Conservation (phyloP, 768 basidiomycete genomes). For the Scleroderma citrinum region DNA sequence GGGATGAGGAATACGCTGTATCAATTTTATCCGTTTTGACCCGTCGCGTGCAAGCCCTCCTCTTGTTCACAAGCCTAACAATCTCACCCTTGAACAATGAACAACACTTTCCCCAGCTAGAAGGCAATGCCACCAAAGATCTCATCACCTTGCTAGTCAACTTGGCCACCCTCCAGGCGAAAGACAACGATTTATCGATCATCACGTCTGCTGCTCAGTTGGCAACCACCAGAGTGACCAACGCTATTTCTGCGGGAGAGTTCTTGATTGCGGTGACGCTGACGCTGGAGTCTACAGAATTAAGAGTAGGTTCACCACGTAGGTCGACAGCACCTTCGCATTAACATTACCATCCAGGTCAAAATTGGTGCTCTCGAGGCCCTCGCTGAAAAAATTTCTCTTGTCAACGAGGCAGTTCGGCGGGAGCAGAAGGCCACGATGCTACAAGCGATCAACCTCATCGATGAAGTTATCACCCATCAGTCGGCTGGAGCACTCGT, state of each 20-base stretch:
- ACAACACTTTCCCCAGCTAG: neutral
- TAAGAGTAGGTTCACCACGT: conserved; percentile 35
- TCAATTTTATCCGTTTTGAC: conserved; percentile 40
- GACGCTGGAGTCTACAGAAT: conserved; percentile 51
- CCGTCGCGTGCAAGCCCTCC: conserved; percentile 61
- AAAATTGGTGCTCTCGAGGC: conserved; percentile 66
- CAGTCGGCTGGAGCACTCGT: conserved; percentile 37
- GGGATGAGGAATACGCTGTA: conserved; percentile 54
- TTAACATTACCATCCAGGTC: conserved; percentile 34
- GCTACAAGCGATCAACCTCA: conserved; percentile 44
- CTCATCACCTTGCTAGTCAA: conserved; percentile 46
- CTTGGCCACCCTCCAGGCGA: conserved; percentile 32
- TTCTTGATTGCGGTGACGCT: conserved; percentile 55
- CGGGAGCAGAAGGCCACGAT: conserved; percentile 44
- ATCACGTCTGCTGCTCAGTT: conserved; percentile 43
- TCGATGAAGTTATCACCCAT: conserved; percentile 43
- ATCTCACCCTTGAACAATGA: conserved; percentile 32
- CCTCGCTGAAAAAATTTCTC: conserved; percentile 57
- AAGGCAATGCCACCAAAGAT: conserved; percentile 31
- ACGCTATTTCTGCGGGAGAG: conserved; percentile 60
- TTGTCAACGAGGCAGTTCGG: conserved; percentile 53
- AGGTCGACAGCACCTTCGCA: conserved; percentile 2
- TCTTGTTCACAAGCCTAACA: conserved; percentile 56
- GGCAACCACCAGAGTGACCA: conserved; percentile 50
- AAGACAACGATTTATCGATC: conserved; percentile 36